A percentile compares a stretch with the other conserved stretches of the same genome.
Conservation (phyloP, 352 stramenopile species). For the Pythium oligandrum region DNA sequence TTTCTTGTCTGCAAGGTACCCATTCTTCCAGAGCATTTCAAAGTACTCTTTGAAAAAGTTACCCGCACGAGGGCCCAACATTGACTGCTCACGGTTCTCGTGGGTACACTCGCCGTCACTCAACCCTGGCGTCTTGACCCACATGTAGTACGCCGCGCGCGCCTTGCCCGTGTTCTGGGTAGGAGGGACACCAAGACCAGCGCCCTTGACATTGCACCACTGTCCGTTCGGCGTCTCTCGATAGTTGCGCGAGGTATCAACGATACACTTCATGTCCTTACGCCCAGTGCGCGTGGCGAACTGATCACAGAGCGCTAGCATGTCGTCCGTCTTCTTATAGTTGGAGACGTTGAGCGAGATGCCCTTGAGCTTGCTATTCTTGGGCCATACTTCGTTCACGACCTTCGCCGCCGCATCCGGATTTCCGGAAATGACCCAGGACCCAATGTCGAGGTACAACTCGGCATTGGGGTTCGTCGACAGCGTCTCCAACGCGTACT, state of each 20-base stretch:
- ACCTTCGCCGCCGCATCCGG: constrained; percentile 5
- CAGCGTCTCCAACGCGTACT: constrained; percentile 16
- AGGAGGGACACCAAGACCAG: constrained; percentile 24
- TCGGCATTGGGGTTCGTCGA: constrained; percentile 22
- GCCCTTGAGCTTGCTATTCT: constrained; percentile 14
- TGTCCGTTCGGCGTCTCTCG: constrained; percentile 13
- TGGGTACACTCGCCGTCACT: constrained; percentile 21
- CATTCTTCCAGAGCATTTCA: constrained; percentile 28
- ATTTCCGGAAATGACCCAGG: constrained; percentile 17
- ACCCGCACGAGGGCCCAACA: constrained; percentile 19
- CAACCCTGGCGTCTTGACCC: constrained; percentile 32
- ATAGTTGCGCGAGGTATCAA: constrained; percentile 32
- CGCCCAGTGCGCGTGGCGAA: constrained; percentile 11
- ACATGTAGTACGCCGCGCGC: constrained; percentile 25
- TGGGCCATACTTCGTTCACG: constrained; percentile 14
- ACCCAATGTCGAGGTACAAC: constrained; percentile 27
- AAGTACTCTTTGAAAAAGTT: constrained; percentile 29
- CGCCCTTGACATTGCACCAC: constrained; percentile 30
- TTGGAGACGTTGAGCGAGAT: constrained; percentile 33
- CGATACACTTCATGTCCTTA: constrained; percentile 18
- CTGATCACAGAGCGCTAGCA: constrained; percentile 16
- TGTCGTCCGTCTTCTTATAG: constrained; percentile 21
- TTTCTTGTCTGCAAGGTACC: constrained; percentile 23
- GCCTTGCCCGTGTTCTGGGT: constrained; percentile 15
- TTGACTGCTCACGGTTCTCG: constrained; percentile 15